Percentiles rank a stretch among this genome's conserved stretches.
These are phyloP conservation scores for Bombardia bombarda DNA, from an alignment of 495 filamentous ascomycete species.

Conservation along the genomic window DNA sequence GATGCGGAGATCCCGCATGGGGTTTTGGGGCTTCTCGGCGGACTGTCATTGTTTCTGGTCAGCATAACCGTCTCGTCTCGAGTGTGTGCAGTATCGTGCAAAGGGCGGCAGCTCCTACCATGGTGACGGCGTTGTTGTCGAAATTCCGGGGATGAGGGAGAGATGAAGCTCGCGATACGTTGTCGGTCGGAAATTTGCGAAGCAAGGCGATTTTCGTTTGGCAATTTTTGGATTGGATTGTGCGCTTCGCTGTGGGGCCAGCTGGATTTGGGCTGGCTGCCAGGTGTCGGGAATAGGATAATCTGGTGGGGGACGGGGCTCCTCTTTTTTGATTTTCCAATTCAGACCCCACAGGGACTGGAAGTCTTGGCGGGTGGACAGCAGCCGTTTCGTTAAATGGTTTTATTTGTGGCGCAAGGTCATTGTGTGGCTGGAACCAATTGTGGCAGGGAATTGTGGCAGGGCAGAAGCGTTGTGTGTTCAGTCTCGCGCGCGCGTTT, in stretches of 20 bases:
- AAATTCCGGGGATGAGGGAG: conserved; percentile 14
- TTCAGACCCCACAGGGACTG: conserved; percentile 16
- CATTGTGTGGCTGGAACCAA: conserved; percentile 11
- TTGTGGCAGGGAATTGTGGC: conserved; percentile 15
- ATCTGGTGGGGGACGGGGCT: no score
- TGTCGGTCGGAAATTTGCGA: conserved; percentile 1
- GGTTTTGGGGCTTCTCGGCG: conserved; percentile 80
- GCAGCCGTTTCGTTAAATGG: no score
- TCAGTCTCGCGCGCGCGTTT: conserved; percentile 24
- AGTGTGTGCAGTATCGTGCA: conserved; percentile 1
- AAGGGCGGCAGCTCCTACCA: conserved; percentile 14
- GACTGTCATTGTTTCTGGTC: conserved; percentile 25
- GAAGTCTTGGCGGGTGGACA: neutral
- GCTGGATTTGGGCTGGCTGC: no score
- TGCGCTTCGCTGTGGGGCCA: no score
- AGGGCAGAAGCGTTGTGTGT: conserved; percentile 8
- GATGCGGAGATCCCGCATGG: conserved; percentile 99
- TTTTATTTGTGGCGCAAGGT: neutral
- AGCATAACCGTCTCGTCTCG: conserved; percentile 1
- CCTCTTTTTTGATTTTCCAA: no score
- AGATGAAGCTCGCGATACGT: no score
- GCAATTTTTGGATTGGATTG: conserved; percentile 23
- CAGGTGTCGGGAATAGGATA: no score
- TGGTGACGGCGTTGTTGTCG: conserved; percentile 19
- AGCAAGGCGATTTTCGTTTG: conserved; percentile 18